These are phyloP conservation scores for Leucocoprinus leucothites DNA, from an alignment of 768 basidiomycete species.

Conservation along the genomic window DNA sequence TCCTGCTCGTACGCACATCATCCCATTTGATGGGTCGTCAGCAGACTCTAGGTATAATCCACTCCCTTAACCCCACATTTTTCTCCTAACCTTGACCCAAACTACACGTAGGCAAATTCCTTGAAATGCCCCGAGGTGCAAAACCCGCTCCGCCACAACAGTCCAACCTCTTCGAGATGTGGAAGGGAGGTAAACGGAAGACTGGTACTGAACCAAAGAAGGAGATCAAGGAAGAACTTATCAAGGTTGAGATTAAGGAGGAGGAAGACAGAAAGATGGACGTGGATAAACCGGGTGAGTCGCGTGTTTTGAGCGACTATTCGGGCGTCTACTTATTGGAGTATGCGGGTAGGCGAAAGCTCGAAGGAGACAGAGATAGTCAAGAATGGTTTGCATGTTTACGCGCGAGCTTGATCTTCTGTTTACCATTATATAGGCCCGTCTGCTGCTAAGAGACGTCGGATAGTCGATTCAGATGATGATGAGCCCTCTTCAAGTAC, in stretches of 20 bases:
- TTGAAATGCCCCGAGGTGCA: conserved; percentile 65
- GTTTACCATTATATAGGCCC: conserved; percentile 23
- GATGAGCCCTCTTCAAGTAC: conserved; percentile 31
- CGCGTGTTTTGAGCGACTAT: neutral
- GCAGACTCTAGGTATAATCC: conserved; percentile 62
- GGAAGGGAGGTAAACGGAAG: conserved; percentile 47
- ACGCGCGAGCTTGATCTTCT: neutral
- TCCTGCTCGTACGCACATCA: conserved; percentile 27
- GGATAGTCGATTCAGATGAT: conserved; percentile 53
- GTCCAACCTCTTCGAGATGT: conserved; percentile 74
- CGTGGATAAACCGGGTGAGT: conserved; percentile 18
- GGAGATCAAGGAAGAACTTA: conserved; percentile 19
- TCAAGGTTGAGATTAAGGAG: conserved; percentile 18
- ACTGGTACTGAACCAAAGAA: conserved; percentile 16
- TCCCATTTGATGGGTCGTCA: conserved; percentile 58
- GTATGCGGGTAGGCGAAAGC: conserved; percentile 27
- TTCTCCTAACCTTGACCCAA: neutral
- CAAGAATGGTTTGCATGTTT: conserved; percentile 2
- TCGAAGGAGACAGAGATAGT: conserved; percentile 37
- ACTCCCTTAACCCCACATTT: neutral
- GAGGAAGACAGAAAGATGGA: conserved; percentile 26
- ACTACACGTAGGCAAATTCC: conserved; percentile 59
- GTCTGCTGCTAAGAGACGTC: conserved; percentile 45
- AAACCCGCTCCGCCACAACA: conserved; percentile 74
- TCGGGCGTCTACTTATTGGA: neutral